Conservation (phyloP, 345 rosid species). For the Eutrema heterophyllum region DNA sequence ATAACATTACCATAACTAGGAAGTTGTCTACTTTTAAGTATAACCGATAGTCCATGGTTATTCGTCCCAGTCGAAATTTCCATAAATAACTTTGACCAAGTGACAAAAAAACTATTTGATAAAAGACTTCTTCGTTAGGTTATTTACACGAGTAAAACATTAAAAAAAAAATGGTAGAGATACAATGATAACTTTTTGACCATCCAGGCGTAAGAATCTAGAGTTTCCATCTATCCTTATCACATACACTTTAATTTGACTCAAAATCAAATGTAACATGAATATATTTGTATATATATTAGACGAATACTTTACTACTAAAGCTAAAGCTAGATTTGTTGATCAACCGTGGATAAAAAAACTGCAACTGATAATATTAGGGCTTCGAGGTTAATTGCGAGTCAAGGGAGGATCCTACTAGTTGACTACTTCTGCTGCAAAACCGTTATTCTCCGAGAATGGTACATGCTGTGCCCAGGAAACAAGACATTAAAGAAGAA, state of each 20-base stretch:
- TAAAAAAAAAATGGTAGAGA: background rate
- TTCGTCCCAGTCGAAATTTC: background rate
- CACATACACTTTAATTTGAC: background rate
- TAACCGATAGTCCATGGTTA: background rate
- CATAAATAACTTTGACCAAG: slow-evolving; percentile 6
- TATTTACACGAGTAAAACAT: background rate
- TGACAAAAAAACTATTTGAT: background rate
- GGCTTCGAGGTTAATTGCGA: background rate
- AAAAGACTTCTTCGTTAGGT: background rate
- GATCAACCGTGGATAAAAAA: background rate
- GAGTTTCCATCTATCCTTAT: background rate
- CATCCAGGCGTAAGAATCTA: background rate
- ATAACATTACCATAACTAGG: background rate
- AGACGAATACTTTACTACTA: slow-evolving; percentile 1
- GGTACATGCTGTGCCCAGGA: slow-evolving; percentile 41
- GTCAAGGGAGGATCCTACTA: background rate
- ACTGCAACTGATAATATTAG: background rate
- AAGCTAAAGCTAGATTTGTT: background rate
- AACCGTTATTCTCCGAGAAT: slow-evolving; percentile 41
- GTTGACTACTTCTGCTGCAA: slow-evolving; percentile 23
- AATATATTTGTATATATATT: background rate
- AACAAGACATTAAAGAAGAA: background rate
- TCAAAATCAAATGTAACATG: background rate
- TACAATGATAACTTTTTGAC: background rate
- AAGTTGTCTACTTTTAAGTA: background rate